Evolutionary conservation across 768 basidiomycete genomes (phyloP).

Genomic region (Suillus subluteus): DNA sequence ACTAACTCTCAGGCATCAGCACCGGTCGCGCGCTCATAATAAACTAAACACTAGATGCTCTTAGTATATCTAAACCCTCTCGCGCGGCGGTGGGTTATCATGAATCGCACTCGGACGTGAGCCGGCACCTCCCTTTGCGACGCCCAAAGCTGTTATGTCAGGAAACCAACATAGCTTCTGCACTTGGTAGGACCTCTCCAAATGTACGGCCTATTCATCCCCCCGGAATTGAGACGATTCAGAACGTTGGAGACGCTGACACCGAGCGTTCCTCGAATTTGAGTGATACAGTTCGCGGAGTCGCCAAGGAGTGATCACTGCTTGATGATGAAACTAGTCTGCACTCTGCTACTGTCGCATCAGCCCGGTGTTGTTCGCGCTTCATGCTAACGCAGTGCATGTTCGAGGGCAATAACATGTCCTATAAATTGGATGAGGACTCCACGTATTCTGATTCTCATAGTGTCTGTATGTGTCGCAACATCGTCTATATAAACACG

Average conservation of each 20-base stretch:
- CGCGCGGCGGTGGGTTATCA: neutral
- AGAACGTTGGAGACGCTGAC: neutral
- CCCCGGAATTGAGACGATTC: neutral
- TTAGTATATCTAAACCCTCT: neutral
- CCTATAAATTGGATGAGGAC: neutral
- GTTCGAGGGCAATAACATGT: neutral
- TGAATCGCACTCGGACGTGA: neutral
- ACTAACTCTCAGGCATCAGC: neutral
- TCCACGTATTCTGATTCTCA: neutral
- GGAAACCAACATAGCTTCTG: neutral
- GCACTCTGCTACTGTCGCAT: neutral
- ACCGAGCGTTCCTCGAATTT: neutral
- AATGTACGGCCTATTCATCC: neutral
- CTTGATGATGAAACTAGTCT: neutral
- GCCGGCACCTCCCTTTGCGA: constrained; percentile 2
- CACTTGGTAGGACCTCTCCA: neutral
- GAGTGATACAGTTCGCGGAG: neutral
- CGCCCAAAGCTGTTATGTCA: neutral
- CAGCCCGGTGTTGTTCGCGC: neutral
- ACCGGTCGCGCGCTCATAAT: neutral
- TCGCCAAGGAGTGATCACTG: neutral
- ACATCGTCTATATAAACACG: neutral
- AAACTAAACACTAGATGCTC: neutral
- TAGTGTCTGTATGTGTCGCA: neutral
- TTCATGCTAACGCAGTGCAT: neutral